A percentile compares a stretch with the other conserved stretches of the same genome.
phyloP scores from a whole-genome alignment of 192 early-diverging fungal genomes.

The Backusella parvicylindrica region DNA sequence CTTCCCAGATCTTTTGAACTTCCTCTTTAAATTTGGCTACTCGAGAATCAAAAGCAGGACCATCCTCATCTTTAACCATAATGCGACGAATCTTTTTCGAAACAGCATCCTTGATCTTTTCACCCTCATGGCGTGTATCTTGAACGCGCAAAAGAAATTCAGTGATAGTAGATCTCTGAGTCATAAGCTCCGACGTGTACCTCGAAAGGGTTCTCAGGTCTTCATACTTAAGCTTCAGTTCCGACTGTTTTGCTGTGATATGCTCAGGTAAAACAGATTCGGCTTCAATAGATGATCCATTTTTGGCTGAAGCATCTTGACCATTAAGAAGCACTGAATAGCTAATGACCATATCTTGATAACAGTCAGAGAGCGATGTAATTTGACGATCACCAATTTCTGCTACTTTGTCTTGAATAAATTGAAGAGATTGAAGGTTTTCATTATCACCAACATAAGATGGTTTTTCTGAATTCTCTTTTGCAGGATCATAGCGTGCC shows the following conservation, averaged over 20 bases:
- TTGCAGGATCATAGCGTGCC: slow-evolving; percentile 14
- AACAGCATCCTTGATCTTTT: slow-evolving; percentile 26
- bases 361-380: slow-evolving; percentile 3
- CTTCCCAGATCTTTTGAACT: slow-evolving; percentile 11
- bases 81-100: slow-evolving; percentile 18
- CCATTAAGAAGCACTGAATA: slow-evolving; percentile 4
- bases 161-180: slow-evolving; percentile 24
- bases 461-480: slow-evolving; percentile 22
- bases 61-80: slow-evolving; percentile 22
- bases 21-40: slow-evolving; percentile 7
- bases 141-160: slow-evolving; percentile 28
- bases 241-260: slow-evolving; percentile 16
- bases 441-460: slow-evolving; percentile 22
- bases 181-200: slow-evolving; percentile 24
- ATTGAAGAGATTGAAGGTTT: slow-evolving; percentile 16
- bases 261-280: slow-evolving; percentile 6
- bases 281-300: background rate
- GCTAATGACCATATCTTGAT: slow-evolving; percentile 21
- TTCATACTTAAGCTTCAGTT: slow-evolving; percentile 13
- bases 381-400: slow-evolving; percentile 29
- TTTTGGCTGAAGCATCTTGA: background rate
- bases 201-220: slow-evolving; percentile 1
- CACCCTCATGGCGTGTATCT: slow-evolving; percentile 27
- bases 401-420: slow-evolving; percentile 16
- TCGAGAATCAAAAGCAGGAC: background rate